A percentile compares a stretch with the other conserved stretches of the same genome.
These are phyloP conservation scores for Falciphora oryzae DNA, from an alignment of 2,329 filamentous ascomycete genomes.

Conservation along the genomic window DNA sequence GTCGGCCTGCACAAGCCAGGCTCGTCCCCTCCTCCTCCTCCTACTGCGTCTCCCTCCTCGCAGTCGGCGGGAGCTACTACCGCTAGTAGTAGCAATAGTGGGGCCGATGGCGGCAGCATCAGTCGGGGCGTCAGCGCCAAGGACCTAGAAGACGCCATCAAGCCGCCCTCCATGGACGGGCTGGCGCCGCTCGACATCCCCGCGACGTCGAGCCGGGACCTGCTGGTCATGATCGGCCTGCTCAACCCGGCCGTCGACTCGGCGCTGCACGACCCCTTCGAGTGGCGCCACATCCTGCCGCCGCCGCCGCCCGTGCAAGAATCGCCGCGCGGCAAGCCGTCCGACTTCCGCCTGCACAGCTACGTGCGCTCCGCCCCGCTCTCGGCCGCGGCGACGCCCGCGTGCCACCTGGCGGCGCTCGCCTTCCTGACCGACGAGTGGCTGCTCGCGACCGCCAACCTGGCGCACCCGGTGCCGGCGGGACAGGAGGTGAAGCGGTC, in stretches of 20 bases:
- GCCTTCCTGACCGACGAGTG: constrained; percentile 9
- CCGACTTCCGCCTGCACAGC: constrained; percentile 6
- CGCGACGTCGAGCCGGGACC: background rate
- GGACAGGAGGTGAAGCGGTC: background rate
- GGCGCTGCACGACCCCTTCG: constrained; percentile 5
- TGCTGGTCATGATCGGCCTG: constrained; percentile 2
- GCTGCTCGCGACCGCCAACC: constrained; percentile 8
- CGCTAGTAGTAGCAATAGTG: no score
- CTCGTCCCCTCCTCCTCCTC: background rate
- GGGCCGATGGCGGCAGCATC: background rate
- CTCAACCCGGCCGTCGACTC: background rate
- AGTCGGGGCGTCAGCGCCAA: background rate
- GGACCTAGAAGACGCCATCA: background rate
- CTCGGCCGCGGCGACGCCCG: background rate
- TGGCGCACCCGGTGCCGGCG: background rate
- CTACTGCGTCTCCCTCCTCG: background rate
- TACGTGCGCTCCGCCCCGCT: constrained; percentile 9
- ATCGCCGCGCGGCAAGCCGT: background rate
- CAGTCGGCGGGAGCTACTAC: no score
- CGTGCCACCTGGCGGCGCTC: constrained; percentile 7
- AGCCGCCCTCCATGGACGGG: background rate
- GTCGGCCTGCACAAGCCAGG: constrained; percentile 1
- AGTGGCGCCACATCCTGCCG: constrained; percentile 7
- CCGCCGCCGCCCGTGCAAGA: background rate
- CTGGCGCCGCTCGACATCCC: constrained; percentile 4